These are phyloP conservation scores for Eucalyptus sp. DNA, from an alignment of 345 rosid species.

Conservation along the genomic window DNA sequence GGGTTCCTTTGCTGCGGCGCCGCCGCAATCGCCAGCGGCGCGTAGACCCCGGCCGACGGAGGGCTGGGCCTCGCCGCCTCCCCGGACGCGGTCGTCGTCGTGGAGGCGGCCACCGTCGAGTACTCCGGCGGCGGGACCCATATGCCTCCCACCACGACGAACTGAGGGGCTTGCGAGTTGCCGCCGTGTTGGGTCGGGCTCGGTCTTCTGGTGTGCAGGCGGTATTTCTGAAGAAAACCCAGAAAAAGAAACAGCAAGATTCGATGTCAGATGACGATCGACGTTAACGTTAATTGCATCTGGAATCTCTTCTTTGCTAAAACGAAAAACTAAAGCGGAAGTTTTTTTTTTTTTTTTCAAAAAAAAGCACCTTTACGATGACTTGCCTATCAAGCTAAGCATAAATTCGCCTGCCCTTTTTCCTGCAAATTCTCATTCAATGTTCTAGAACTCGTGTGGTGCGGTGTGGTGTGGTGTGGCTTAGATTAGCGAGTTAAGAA, in stretches of 20 bases:
- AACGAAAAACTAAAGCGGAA: background rate
- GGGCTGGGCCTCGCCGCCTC: slow-evolving; percentile 2
- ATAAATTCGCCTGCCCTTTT: background rate
- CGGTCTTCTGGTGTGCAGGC: slow-evolving; percentile 85
- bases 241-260: background rate
- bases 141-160: slow-evolving; percentile 84
- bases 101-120: slow-evolving; percentile 21
- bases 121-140: slow-evolving; percentile 76
- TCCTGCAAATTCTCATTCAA: background rate
- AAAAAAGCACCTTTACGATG: background rate
- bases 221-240: slow-evolving; percentile 52
- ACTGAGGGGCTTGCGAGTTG: slow-evolving; percentile 57
- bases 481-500: background rate
- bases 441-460: background rate
- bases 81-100: background rate
- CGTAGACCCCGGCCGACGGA: slow-evolving; percentile 13
- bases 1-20: background rate
- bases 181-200: slow-evolving; percentile 22
- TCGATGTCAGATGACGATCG: background rate
- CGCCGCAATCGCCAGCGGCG: slow-evolving; percentile 23
- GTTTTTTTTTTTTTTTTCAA: too few relatives aligned
- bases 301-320: background rate
- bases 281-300: background rate
- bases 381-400: background rate
- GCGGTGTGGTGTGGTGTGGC: background rate